Evolutionary conservation across 2,329 filamentous ascomycete genomes (phyloP), one percentile per base, ranked within the genome.

Genomic region (Colletotrichum graminicola): DNA sequence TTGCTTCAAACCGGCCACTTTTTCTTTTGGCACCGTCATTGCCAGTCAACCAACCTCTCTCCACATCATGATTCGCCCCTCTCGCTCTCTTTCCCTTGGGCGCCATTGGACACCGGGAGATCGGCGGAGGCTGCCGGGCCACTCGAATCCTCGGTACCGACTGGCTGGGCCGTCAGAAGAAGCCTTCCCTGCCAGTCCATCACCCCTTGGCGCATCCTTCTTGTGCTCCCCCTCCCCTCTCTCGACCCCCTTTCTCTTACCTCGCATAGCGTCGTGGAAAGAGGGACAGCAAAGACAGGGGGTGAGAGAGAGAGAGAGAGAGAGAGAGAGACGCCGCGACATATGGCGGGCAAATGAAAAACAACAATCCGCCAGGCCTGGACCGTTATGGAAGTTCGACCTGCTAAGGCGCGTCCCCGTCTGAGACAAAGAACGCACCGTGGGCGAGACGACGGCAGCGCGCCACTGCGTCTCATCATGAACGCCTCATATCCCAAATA

Each of bases 391-490:
- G 45, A 14, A 32, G 32, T 16, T 34, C 21, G n/a, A n/a, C 11
- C 5, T 18, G 21, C 12, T 26, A n/a, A 41, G 23, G 45, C n/a
- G 45, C 45, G 32, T 32, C 29, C 14, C n/a, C 18, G 32, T 39
- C 32, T 14, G 32, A 39, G 45, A 51, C 52, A 26, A 49, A 47
- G 26, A 55, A 52, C 29, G 29, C 59, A 43, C 51, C 36, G 3
- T 47, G 41, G 52, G 59, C 60, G 65, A 63, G 65, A 71, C 68
- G 65, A 68, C 68, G 52, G 65, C 65, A 71, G 59, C 65, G 65
- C 68, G 68, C 65, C 65, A 43, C 68, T 26, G 18, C 59, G 65
- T 71, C 68, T 71, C 68, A 71, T 71, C 68, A 71, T 55, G 34
- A 43, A 71, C 45, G 65, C 68, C 65, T 63, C 68, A 55, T n/a